Evolutionary conservation across 202 grass and related monocot species (phyloP), one percentile per base, ranked within the genome.

Genomic region (Saccharum hybrid): DNA sequence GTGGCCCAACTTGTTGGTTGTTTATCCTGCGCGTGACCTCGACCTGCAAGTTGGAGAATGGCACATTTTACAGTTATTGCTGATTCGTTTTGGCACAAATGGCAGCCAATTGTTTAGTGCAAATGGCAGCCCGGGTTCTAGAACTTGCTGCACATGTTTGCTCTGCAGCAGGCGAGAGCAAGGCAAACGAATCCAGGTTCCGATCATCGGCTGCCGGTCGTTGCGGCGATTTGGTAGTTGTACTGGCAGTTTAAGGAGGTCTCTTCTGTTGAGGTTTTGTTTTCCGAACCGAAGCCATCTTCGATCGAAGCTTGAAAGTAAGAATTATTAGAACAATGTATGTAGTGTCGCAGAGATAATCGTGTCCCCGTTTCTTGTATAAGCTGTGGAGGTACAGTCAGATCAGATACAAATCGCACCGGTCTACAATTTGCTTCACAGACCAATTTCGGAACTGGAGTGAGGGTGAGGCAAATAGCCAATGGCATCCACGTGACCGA

Each of bases 1-100:
- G 3, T 38, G 63, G 38, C 37, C 45, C 87, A 75, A 85, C 43
- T 81, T 85, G 82, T 54, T 84, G 16, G 11, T 90, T 78, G 66
- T 82, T 89, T 86, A 86, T 22, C 38, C 45, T 26, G 74, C 5
- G 45, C 49, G 46, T 51, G 83, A 1, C 28, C 28, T 28, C 28
- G 34, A 36, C 37, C 10, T 75, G 38, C 77, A 68, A 81, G 83
- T 73, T 57, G 78, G 65, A 37, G 60, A 37, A 21, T 72, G 78
- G 40, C 14, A 63, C 46, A 22, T 62, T 72, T 78, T 63, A 52
- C 78, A 41, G 72, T 51, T 63, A 40, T 72, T n/a, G 40, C 14
- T 10, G 40, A 83, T 75, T 83, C 21, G 11, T 54, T 54, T 23
- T 64, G 66, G 19, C 36, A 73, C 61, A 79, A 63, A 48, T 78